Evolutionary conservation across 2,329 filamentous ascomycete genomes (phyloP), one percentile per base, ranked within the genome.

Genomic region (Ambrosiella beaveri): DNA sequence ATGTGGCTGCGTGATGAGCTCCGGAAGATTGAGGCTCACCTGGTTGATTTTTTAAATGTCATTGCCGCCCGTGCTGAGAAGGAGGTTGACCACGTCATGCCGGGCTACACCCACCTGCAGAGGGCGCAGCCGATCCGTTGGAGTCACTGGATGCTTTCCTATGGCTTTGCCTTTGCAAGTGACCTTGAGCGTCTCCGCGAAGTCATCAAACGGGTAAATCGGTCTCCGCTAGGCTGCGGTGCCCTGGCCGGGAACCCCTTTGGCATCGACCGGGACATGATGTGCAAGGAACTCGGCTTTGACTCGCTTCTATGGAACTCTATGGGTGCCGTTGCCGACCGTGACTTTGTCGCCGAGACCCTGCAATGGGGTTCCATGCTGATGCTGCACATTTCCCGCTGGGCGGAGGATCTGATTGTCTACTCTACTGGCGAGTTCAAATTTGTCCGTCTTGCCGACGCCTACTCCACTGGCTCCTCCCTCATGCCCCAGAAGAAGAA

Each of bases 401-500:
- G 85, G 82, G 80, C 84, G 3, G 87, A 95, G 71, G 89, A 95
- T 67, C 73, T 95, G 61, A 94, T 95, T 71, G 79, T 94, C 66
- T 93, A 91, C 73, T 83, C 78, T 27, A 81, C 83, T 7, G 71
- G 81, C 59, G 86, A 91, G 68, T 93, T 91, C 66, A 80, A 81
- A 15, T 91, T 88, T 67, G 78, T 89, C 41, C 76, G 77, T 60
- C 71, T 93, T 13, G 85, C 86, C 7, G 88, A 94, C 66, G 85
- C 85, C 0, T 93, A 91, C 69, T 82, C 79, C 0, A 91, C 87
- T 0, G 86, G 86, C 4, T 85, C 79, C 62, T 84, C 78, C 0
- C 72, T 89, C 58, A 89, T 90, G 85, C 85, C 86, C 2, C 82
- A 93, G 68, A 93, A 91, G 78, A 88, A 88, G 74, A 91, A 91